Base-by-base conservation (phyloP, 805 yeast species). In the Metschnikowia reukaufii region DNA sequence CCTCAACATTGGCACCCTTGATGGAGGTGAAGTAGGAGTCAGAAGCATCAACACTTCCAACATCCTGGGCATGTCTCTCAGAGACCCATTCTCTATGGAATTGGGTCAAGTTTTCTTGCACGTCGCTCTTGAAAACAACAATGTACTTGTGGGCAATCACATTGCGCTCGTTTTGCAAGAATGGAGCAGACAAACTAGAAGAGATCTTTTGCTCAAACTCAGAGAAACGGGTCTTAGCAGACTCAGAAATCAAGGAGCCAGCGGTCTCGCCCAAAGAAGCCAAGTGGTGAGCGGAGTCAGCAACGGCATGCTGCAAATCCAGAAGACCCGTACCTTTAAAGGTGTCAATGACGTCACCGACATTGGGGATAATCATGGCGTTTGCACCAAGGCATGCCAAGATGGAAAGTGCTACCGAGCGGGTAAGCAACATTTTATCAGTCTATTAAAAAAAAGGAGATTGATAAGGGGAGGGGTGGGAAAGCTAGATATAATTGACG, bases 121-220 rank as follows among this genome's bases (percentile, higher is more conserved):
- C 73, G 44, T 73, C 79, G 45, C 81, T 79, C 73, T 89, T 90
- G 73, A 92, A 83, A 42, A 91, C 90, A 57, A 94, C 73, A 54
- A 94, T 91, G 74, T 89, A 94, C 60, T 84, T 83, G 72, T 86
- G 77, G 31, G 90, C 84, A 57, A 86, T 79, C 38, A 77, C 54
- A 48, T 79, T 52, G 32, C 56, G 53, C 18, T 37, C 47, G 38
- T 41, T 47, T 17, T 47, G 49, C 43, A 54, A 39, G 39, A 55
- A 54, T 4, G 59, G 58, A 31, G 58, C 59, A 13, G 37, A 21
- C 34, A 44, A 39, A 19, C 9, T 13, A 6, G 45, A 30, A 16
- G 49, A 15, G 15, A 48, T 29, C 20, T 39, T 45, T 20, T 38
- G 23, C 44, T 51, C 55, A 25, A 48, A 45, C 15, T 45, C 49